Conservation (phyloP, 2,329 filamentous ascomycete species). For the Macrophomina tecta region DNA sequence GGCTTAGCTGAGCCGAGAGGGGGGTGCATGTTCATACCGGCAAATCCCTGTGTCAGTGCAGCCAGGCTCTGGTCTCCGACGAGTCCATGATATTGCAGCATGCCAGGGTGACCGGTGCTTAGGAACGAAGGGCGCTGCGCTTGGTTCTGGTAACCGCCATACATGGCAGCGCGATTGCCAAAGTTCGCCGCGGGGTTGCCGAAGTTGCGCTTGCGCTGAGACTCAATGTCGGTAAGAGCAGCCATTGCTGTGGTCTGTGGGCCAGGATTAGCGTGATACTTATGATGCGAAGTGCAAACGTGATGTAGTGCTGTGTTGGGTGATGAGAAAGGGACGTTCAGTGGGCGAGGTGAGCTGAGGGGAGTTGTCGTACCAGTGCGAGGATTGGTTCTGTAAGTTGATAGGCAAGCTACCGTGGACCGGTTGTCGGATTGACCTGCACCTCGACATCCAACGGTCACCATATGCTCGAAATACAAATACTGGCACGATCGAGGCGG, state of each 20-base stretch:
- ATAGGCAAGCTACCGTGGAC: conserved; percentile 29
- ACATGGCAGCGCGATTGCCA: conserved; percentile 25
- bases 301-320: neutral
- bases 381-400: conserved; percentile 27
- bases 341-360: conserved; percentile 11
- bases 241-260: conserved; percentile 21
- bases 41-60: conserved; percentile 28
- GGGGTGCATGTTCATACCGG: conserved; percentile 28
- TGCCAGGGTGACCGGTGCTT: conserved; percentile 26
- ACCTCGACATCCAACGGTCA: neutral
- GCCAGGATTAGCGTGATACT: neutral
- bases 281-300: neutral
- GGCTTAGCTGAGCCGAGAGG: conserved; percentile 41
- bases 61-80: conserved; percentile 27
- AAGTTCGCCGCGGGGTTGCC: conserved; percentile 23
- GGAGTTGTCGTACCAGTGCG: conserved; percentile 22
- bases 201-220: conserved; percentile 29
- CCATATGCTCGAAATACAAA: neutral
- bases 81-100: conserved; percentile 25
- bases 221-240: conserved; percentile 25
- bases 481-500: neutral
- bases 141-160: conserved; percentile 23
- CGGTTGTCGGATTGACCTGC: conserved; percentile 27
- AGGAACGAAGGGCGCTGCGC: conserved; percentile 24
- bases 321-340: neutral